Evolutionary conservation across 2,329 filamentous ascomycete genomes (phyloP).

Genomic region (Fusarium nematophilum): DNA sequence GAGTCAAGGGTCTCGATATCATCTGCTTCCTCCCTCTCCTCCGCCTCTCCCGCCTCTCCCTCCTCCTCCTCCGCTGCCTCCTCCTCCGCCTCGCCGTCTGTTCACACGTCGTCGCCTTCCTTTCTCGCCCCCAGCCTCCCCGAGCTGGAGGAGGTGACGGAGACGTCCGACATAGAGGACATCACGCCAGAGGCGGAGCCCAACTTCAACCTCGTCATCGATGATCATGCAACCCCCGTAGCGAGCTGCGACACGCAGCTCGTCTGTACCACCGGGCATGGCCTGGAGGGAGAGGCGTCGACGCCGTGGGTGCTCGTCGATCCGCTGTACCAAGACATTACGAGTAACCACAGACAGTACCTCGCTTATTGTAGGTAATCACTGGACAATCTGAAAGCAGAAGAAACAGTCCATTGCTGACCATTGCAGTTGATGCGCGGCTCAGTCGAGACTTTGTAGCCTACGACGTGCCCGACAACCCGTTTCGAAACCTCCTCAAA

Average conservation of each 20-base stretch:
- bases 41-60: slow-evolving; percentile 25
- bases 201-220: slow-evolving; percentile 15
- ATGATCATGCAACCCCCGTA: slow-evolving; percentile 29
- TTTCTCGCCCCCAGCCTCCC: slow-evolving; percentile 26
- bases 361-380: slow-evolving; percentile 54
- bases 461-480: slow-evolving; percentile 58
- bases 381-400: slow-evolving; percentile 12
- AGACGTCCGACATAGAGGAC: slow-evolving; percentile 27
- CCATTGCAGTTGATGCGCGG: slow-evolving; percentile 55
- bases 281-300: slow-evolving; percentile 34
- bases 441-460: slow-evolving; percentile 66
- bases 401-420: slow-evolving; percentile 23
- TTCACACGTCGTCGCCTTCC: slow-evolving; percentile 29
- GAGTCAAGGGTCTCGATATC: slow-evolving; percentile 33
- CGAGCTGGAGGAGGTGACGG: slow-evolving; percentile 27
- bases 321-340: slow-evolving; percentile 64
- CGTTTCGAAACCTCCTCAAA: slow-evolving; percentile 58
- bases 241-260: slow-evolving; percentile 44
- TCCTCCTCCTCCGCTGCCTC: slow-evolving; percentile 26
- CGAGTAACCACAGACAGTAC: slow-evolving; percentile 57
- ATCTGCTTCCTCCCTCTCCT: slow-evolving; percentile 35
- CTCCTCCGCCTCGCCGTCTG: slow-evolving; percentile 27
- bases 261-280: slow-evolving; percentile 36
- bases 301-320: slow-evolving; percentile 56
- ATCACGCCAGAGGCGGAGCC: slow-evolving; percentile 22